These are phyloP conservation scores for Tricholoma sp. DNA, from an alignment of 768 basidiomycete genomes.

Conservation along the genomic window DNA sequence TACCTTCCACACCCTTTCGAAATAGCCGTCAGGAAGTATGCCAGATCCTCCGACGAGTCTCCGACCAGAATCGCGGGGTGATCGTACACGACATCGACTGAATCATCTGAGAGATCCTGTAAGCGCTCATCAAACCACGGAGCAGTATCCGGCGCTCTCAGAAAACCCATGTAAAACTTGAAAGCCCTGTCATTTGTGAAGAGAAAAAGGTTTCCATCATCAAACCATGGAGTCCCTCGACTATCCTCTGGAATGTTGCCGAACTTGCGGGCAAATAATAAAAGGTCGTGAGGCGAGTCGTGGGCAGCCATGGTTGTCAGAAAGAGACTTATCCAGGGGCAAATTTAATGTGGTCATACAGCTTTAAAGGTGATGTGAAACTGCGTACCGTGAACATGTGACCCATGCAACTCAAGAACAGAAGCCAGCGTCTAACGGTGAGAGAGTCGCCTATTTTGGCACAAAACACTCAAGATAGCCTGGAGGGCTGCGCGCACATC, in stretches of 20 bases:
- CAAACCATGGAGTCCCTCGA: constrained; percentile 3
- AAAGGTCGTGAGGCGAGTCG: not conserved
- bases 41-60: constrained; percentile 3
- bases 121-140: constrained; percentile 2
- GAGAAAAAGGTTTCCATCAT: constrained; percentile 15
- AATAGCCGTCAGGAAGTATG: constrained; percentile 10
- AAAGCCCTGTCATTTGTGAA: constrained; percentile 6
- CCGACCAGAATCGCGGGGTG: constrained; percentile 6
- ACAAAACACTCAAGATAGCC: not conserved
- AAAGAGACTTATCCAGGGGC: not conserved
- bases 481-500: not conserved
- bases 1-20: not conserved
- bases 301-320: not conserved
- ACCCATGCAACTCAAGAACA: too few relatives aligned
- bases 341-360: not conserved
- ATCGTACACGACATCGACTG: constrained; percentile 11
- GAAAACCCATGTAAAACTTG: constrained; percentile 7
- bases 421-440: not conserved
- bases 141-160: not conserved
- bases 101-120: constrained; percentile 10
- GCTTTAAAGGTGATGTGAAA: not conserved
- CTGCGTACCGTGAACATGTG: too few relatives aligned
- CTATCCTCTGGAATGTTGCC: constrained; percentile 10
- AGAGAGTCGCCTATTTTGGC: not conserved
- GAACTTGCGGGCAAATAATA: not conserved